Percentiles rank a stretch among this genome's conserved stretches.
phyloP scores from a whole-genome alignment of 2,329 filamentous ascomycete genomes.

The Didymella segeticola region DNA sequence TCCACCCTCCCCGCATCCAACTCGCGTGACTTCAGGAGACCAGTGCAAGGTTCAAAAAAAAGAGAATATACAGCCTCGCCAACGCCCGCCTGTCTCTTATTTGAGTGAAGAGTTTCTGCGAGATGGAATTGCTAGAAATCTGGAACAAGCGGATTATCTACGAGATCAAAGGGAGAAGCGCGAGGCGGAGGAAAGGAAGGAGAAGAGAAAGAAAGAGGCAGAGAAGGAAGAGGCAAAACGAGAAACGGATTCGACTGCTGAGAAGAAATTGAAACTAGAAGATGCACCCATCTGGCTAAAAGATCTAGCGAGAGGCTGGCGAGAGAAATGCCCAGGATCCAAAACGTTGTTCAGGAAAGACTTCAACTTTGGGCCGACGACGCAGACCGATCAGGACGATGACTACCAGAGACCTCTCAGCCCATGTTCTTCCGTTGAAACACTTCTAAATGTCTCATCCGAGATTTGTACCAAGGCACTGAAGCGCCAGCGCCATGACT shows the following conservation, averaged over 20 bases:
- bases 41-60: not conserved
- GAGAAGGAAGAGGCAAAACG: not conserved
- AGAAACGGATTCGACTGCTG: not conserved
- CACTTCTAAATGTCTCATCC: not conserved
- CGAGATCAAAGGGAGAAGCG: not conserved
- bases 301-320: not conserved
- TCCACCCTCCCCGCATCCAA: not conserved
- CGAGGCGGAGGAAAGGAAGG: not conserved
- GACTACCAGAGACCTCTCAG: not conserved
- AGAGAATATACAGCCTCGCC: not conserved
- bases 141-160: not conserved
- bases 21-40: no score
- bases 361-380: conserved; percentile 3
- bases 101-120: not conserved
- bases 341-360: not conserved
- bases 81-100: not conserved
- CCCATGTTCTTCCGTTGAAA: not conserved
- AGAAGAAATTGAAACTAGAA: not conserved
- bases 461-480: not conserved
- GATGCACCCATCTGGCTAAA: not conserved
- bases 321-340: not conserved
- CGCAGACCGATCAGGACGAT: not conserved
- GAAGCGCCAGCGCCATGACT: conserved; percentile 4
- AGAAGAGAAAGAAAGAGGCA: not conserved
- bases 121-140: not conserved